Evolutionary conservation across 2,329 filamentous ascomycete species (phyloP).

Genomic region (Fusarium haematococcum): DNA sequence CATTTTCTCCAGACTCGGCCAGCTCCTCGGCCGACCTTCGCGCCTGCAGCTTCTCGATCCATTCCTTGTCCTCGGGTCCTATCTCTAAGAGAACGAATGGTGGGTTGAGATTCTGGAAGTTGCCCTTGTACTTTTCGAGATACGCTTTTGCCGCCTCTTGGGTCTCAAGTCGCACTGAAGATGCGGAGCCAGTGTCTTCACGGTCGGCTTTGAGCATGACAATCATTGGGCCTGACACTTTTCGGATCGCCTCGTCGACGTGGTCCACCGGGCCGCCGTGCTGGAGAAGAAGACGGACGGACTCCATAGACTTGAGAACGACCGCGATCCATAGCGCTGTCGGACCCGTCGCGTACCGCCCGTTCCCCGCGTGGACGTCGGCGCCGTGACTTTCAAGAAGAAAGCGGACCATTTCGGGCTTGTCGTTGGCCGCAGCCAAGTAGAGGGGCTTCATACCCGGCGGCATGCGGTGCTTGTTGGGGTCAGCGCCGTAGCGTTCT

Average conservation of each 20-base stretch:
- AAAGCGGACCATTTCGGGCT: background rate
- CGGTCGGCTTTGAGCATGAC: background rate
- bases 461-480: background rate
- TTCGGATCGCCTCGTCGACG: background rate
- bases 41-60: background rate
- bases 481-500: background rate
- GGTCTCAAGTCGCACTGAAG: background rate
- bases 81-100: background rate
- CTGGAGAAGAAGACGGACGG: background rate
- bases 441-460: background rate
- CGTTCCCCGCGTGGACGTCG: background rate
- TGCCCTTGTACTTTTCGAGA: background rate
- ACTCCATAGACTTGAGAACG: background rate
- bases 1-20: background rate
- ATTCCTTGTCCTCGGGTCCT: background rate
- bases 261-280: background rate
- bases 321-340: background rate
- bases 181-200: background rate
- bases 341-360: background rate
- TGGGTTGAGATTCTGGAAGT: background rate
- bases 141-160: background rate
- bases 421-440: background rate
- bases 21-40: background rate
- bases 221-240: background rate
- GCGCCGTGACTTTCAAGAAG: background rate